Evolutionary conservation across 495 filamentous ascomycete species (phyloP).

Genomic region (Neurospora sublineolata): DNA sequence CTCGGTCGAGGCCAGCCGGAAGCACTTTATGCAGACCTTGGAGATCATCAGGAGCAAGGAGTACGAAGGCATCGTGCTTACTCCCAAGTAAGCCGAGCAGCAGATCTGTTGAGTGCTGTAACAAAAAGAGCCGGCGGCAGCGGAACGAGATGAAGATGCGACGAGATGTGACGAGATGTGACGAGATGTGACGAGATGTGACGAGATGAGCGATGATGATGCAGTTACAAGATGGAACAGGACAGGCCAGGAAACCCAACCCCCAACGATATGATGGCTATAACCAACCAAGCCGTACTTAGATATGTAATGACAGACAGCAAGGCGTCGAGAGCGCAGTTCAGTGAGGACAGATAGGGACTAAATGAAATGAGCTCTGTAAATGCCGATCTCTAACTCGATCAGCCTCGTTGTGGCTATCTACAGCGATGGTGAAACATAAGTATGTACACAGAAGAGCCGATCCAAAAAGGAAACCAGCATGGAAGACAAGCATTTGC

Average conservation of each 20-base stretch:
- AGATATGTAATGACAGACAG: neutral
- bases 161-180: neutral
- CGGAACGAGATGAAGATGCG: neutral
- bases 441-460: too few relatives aligned
- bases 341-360: neutral
- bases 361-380: neutral
- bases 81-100: slow-evolving; percentile 41
- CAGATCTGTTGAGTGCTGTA: neutral
- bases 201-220: neutral
- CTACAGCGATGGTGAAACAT: neutral
- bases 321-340: neutral
- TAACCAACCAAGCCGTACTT: neutral
- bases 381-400: neutral
- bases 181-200: neutral
- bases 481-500: too few relatives aligned
- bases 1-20: slow-evolving; percentile 69
- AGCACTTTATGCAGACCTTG: slow-evolving; percentile 87
- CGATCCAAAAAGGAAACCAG: too few relatives aligned
- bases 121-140: neutral
- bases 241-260: neutral
- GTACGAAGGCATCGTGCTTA: slow-evolving; percentile 80
- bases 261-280: neutral
- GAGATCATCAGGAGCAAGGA: slow-evolving; percentile 85
- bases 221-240: neutral
- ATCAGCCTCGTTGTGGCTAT: neutral